These are phyloP conservation scores for Limtongozyma cylindracea DNA, from an alignment of 805 yeast genomes.

Conservation along the genomic window DNA sequence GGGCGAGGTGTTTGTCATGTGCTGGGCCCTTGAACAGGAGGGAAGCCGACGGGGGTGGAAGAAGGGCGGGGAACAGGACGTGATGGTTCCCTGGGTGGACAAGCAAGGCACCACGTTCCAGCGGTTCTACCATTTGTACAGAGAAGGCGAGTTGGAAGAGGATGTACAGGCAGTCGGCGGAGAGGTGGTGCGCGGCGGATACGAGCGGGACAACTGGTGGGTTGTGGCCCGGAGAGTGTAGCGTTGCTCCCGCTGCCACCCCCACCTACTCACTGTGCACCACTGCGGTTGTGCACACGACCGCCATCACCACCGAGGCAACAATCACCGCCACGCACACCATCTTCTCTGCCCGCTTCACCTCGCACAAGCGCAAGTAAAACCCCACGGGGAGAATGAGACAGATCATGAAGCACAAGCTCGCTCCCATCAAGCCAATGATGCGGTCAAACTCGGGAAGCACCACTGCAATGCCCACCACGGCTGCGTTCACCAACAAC, in stretches of 20 bases:
- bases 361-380: slow-evolving; percentile 14
- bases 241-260: no score
- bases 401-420: slow-evolving; percentile 60
- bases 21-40: slow-evolving; percentile 94
- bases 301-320: no score
- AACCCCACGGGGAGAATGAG: slow-evolving; percentile 54
- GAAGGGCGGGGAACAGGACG: slow-evolving; percentile 82
- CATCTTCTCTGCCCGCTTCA: no score
- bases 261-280: no score
- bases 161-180: slow-evolving; percentile 59
- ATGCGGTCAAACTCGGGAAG: slow-evolving; percentile 65
- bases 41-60: slow-evolving; percentile 74
- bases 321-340: no score
- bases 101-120: slow-evolving; percentile 31
- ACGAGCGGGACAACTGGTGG: slow-evolving; percentile 95
- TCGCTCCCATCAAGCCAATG: slow-evolving; percentile 62
- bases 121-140: slow-evolving; percentile 75
- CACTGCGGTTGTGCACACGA: no score
- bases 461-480: slow-evolving; percentile 32
- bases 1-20: slow-evolving; percentile 63
- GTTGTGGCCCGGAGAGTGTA: no score
- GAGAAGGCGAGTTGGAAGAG: slow-evolving; percentile 55
- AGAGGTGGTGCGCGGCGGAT: slow-evolving; percentile 40
- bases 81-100: slow-evolving; percentile 86
- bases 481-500: slow-evolving; percentile 22